Conservation (phyloP, 345 rosid genomes). For the Linum trigynum region DNA sequence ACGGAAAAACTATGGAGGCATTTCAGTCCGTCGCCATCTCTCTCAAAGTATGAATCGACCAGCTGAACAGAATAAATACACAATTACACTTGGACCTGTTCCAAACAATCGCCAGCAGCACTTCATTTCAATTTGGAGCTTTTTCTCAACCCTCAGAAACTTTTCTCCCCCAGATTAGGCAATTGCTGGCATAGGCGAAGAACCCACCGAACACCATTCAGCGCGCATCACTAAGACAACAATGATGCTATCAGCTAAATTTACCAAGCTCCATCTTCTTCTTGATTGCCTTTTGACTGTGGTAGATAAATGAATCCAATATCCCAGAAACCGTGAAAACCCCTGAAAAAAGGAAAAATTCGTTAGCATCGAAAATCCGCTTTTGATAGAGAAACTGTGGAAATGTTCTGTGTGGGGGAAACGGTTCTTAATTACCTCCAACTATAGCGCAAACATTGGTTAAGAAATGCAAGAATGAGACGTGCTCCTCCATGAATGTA, state of each 20-base stretch:
- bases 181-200: too few relatives aligned
- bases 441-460: slow-evolving; percentile 91
- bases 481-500: slow-evolving; percentile 67
- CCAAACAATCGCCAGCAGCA: too few relatives aligned
- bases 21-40: too few relatives aligned
- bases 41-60: too few relatives aligned
- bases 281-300: slow-evolving; percentile 89
- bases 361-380: not conserved
- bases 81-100: too few relatives aligned
- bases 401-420: not conserved
- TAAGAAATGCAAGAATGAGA: slow-evolving; percentile 86
- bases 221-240: too few relatives aligned
- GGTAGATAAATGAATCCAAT: slow-evolving; percentile 75
- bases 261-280: slow-evolving; percentile 96
- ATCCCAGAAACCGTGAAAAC: slow-evolving; percentile 89
- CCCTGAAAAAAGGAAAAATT: slow-evolving; percentile 30
- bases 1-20: too few relatives aligned
- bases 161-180: too few relatives aligned
- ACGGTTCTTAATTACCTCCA: slow-evolving; percentile 50
- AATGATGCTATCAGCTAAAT: slow-evolving; percentile 39
- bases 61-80: too few relatives aligned
- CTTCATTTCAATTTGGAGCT: too few relatives aligned
- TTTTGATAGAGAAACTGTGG: not conserved
- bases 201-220: too few relatives aligned
- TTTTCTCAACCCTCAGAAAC: too few relatives aligned